These are phyloP conservation scores for Leccinum pallidistipes DNA, from an alignment of 1,284 basidiomycete genomes.

Conservation along the genomic window DNA sequence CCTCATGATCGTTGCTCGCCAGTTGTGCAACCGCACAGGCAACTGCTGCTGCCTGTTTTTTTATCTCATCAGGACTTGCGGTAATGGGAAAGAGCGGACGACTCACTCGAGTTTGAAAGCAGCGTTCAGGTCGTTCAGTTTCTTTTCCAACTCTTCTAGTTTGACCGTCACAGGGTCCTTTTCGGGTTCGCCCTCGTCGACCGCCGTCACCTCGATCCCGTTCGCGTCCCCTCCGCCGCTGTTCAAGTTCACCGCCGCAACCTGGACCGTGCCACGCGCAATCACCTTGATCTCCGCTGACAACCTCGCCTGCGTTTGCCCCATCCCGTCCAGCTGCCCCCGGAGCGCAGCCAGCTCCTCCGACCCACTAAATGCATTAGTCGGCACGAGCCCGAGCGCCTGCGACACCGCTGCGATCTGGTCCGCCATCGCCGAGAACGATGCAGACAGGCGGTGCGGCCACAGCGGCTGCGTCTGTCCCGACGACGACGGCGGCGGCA, in stretches of 20 bases:
- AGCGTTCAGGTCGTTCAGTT: conserved; percentile 19
- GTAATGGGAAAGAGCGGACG: not conserved
- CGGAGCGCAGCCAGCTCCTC: conserved; percentile 17
- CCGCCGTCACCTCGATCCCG: not conserved
- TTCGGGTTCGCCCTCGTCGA: not conserved
- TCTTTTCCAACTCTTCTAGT: conserved; percentile 25
- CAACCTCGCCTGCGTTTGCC: conserved; percentile 16
- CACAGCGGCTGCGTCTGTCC: conserved; percentile 20
- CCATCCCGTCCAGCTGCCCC: conserved; percentile 18
- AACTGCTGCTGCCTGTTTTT: conserved; percentile 17
- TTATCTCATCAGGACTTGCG: not conserved
- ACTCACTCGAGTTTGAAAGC: conserved; percentile 22
- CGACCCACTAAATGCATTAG: conserved; percentile 10
- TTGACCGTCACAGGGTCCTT: conserved; percentile 1
- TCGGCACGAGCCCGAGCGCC: conserved; percentile 35
- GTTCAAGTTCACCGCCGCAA: not conserved
- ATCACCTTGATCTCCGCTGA: conserved; percentile 14
- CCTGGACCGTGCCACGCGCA: conserved; percentile 9
- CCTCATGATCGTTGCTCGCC: conserved; percentile 27
- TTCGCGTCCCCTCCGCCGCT: not conserved
- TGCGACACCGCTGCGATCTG: conserved; percentile 43
- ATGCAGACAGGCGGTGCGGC: conserved; percentile 37
- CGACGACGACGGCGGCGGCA: not conserved
- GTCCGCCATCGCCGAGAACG: conserved; percentile 41
- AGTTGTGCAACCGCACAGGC: conserved; percentile 21